These are phyloP conservation scores for Dothideomycetes sp. DNA, from an alignment of 2,329 filamentous ascomycete species.

Conservation along the genomic window DNA sequence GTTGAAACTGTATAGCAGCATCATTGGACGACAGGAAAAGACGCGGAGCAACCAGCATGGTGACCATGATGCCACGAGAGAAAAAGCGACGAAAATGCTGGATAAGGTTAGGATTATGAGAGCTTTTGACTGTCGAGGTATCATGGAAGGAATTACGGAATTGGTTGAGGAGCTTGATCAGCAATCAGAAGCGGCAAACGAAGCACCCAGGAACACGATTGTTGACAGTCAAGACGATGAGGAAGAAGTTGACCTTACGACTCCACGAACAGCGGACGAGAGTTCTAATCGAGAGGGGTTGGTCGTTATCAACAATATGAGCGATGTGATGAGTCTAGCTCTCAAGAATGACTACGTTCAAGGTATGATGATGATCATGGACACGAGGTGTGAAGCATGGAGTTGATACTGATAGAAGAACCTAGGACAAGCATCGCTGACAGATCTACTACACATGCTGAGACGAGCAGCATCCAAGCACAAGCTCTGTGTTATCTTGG, in stretches of 20 bases:
- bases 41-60: neutral
- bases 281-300: constrained; percentile 18
- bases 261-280: neutral
- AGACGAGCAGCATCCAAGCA: constrained; percentile 29
- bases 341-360: constrained; percentile 30
- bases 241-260: constrained; percentile 21
- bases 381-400: too few species aligned
- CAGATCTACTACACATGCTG: constrained; percentile 34
- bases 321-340: constrained; percentile 29
- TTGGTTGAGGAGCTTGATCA: constrained; percentile 30
- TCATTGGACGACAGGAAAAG: constrained; percentile 10
- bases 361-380: constrained; percentile 18
- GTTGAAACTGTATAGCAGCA: constrained; percentile 26
- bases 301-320: constrained; percentile 33
- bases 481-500: constrained; percentile 32
- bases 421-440: constrained; percentile 32
- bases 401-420: neutral
- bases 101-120: constrained; percentile 41
- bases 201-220: constrained; percentile 20
- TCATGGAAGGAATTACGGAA: constrained; percentile 39
- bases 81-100: constrained; percentile 25
- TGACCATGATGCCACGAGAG: neutral
- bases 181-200: neutral
- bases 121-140: constrained; percentile 41
- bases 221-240: constrained; percentile 28